phyloP scores from a whole-genome alignment of 148 eudicot species.

The Chenopodium album region DNA sequence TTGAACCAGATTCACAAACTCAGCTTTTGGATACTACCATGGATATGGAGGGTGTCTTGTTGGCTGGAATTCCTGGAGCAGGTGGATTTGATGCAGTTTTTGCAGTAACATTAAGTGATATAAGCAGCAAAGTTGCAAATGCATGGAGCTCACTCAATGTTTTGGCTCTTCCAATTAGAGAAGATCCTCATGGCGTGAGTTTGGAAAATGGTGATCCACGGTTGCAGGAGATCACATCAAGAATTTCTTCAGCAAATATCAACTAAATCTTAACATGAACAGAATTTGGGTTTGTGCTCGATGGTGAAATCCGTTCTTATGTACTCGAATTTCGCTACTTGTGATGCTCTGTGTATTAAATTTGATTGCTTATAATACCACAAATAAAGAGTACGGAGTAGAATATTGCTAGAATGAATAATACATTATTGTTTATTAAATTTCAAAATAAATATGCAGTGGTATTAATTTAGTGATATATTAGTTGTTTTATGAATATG shows the following conservation, averaged over 20 bases:
- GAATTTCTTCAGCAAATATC: constrained; percentile 50
- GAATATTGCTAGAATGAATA: no score
- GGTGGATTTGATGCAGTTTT: constrained; percentile 96
- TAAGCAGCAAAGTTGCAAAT: constrained; percentile 54
- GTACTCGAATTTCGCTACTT: no score
- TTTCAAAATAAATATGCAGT: no score
- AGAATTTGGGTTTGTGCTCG: background rate
- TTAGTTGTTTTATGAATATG: no score
- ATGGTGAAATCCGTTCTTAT: no score
- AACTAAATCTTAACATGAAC: constrained; percentile 15
- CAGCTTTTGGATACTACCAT: constrained; percentile 76
- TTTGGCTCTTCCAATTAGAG: constrained; percentile 81
- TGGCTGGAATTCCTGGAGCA: constrained; percentile 99
- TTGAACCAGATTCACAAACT: constrained; percentile 91
- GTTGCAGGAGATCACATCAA: constrained; percentile 42
- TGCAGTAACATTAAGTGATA: constrained; percentile 67
- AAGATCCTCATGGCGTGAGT: constrained; percentile 79
- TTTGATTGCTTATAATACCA: no score
- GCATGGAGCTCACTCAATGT: constrained; percentile 77
- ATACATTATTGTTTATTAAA: no score
- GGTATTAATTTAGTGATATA: no score
- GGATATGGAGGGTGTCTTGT: constrained; percentile 79
- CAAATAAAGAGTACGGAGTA: no score
- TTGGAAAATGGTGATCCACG: constrained; percentile 77
- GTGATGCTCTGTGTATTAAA: no score